Percentiles rank a stretch among this genome's conserved stretches.
Conservation (phyloP, 352 stramenopile genomes). For the Phytophthora cactorum region DNA sequence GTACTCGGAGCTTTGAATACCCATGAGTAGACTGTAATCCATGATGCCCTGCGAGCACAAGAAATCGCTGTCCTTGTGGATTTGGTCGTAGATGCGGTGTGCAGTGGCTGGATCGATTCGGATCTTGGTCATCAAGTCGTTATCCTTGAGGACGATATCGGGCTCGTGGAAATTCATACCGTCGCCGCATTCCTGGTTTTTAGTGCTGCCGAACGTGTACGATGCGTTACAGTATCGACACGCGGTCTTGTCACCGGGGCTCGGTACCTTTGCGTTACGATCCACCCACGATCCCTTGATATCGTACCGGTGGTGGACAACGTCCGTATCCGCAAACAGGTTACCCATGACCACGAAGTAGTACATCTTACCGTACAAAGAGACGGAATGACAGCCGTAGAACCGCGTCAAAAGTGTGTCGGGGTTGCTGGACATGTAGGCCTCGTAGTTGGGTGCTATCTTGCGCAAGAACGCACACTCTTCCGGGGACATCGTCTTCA, state of each 20-base stretch:
- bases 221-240: constrained; percentile 89
- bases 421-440: constrained; percentile 85
- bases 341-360: constrained; percentile 95
- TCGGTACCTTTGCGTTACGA: constrained; percentile 85
- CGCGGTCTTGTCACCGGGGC: constrained; percentile 76
- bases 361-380: constrained; percentile 92
- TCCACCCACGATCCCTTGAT: constrained; percentile 93
- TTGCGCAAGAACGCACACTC: constrained; percentile 89
- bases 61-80: constrained; percentile 90
- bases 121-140: constrained; percentile 91
- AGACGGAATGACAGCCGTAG: constrained; percentile 90
- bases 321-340: constrained; percentile 86
- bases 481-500: constrained; percentile 91
- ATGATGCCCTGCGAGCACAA: constrained; percentile 91
- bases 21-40: constrained; percentile 93
- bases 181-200: constrained; percentile 87
- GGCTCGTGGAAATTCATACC: constrained; percentile 89
- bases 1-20: constrained; percentile 90
- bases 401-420: constrained; percentile 90
- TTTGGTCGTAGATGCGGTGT: constrained; percentile 88
- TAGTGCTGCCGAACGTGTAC: constrained; percentile 88
- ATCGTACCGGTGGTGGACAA: constrained; percentile 91
- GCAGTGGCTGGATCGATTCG: constrained; percentile 79
- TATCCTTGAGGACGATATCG: constrained; percentile 91
- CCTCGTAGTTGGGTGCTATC: constrained; percentile 86